Base-by-base conservation (phyloP, 768 basidiomycete genomes). In the Podaxis rugospora region DNA sequence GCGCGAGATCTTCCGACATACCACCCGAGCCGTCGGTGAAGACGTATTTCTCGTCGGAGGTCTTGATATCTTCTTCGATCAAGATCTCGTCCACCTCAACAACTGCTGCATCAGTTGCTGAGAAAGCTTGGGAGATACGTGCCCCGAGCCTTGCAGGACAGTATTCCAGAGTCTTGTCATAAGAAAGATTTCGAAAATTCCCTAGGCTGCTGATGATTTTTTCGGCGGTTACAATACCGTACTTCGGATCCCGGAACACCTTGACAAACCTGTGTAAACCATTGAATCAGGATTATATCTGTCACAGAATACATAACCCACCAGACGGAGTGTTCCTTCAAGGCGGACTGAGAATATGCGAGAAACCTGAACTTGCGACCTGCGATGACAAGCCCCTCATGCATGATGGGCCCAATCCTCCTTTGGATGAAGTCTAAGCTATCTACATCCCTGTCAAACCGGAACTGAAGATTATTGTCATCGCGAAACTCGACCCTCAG, bases 1-100 rank as follows among this genome's bases (percentile, higher is more conserved):
- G 65, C 0, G 85, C 84, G 18, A 89, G 68, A 16, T 80, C 76
- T 5, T 69, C 69, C 1, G 86, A 88, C 62, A 88, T 80, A 1
- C 79, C 83, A 0, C 88, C 90, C 25, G 86, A 83, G 11, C 88
- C 89, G 66, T 90, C 89, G 0, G 88, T 89, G 69, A 88, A 89
- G 55, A 72, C 71, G 62, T 79, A 83, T 16, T 70, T 74, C 27
- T 63, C 64, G 46, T 68, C 63, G 51, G 62, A 23, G 1, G 72
- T 65, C 14, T 61, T 59, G 49, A 78, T 77, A 57, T 84, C 80
- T 0, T 63, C 52, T 0, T 71, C 53, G 1, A 66, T 40, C 35
- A 77, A 66, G 27, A 87, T 79, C 68, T 88, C 84, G 10, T 76
- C 72, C 0, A 78, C 65, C 21, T 72, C 64, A 14, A 81, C 70